Evolutionary conservation across 331 rosid genomes (phyloP).

Genomic region (Quercus phellos): DNA sequence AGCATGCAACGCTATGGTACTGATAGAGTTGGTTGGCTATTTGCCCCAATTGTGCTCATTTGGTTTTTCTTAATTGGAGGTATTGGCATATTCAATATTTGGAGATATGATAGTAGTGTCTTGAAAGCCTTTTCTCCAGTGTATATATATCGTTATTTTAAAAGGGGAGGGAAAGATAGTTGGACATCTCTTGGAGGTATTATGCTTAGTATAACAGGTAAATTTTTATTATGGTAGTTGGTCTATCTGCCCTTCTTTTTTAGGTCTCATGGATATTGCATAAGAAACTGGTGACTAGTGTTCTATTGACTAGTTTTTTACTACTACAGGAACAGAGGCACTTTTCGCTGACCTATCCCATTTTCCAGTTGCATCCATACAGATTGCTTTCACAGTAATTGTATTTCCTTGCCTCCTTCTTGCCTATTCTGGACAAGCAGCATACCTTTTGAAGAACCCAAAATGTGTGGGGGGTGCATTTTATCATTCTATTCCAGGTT

Average conservation of each 20-base stretch:
- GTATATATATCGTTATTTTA: constrained; percentile 29
- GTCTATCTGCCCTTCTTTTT: not conserved
- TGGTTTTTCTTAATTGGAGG: constrained; percentile 43
- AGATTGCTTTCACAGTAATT: constrained; percentile 81
- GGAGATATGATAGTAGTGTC: constrained; percentile 26
- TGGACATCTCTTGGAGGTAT: constrained; percentile 50
- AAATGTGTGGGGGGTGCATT: constrained; percentile 56
- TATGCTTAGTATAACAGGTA: constrained; percentile 42
- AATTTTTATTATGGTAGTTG: not conserved
- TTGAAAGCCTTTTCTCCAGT: constrained; percentile 35
- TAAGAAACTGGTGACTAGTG: constrained; percentile 6
- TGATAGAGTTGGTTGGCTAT: constrained; percentile 35
- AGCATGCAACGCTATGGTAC: constrained; percentile 36
- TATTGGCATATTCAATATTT: constrained; percentile 37
- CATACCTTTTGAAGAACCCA: constrained; percentile 61
- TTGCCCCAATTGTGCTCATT: constrained; percentile 34
- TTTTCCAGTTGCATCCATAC: constrained; percentile 94
- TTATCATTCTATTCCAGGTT: constrained; percentile 96
- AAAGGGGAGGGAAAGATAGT: constrained; percentile 21
- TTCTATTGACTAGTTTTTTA: constrained; percentile 26
- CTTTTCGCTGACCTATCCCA: constrained; percentile 93
- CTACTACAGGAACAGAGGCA: constrained; percentile 89
- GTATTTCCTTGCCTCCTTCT: constrained; percentile 98
- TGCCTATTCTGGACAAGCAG: constrained; percentile 98
- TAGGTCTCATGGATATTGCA: not conserved